phyloP scores from a whole-genome alignment of 1,284 basidiomycete species.

The Coniferiporia weirii region DNA sequence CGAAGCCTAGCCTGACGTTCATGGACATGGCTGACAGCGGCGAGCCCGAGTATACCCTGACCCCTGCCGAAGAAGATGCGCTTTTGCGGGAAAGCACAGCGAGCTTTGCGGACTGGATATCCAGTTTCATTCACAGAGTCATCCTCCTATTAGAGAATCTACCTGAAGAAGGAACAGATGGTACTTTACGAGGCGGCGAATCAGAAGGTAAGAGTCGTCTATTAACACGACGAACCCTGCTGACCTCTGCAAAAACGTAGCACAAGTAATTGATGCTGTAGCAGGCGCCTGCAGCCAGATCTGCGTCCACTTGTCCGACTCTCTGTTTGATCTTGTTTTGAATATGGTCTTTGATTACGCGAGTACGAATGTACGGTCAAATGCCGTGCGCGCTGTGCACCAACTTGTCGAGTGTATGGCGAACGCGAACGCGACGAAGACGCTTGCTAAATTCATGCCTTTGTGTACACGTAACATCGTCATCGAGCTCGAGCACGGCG shows the following conservation, averaged over 20 bases:
- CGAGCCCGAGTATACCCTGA: conserved; percentile 36
- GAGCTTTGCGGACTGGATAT: conserved; percentile 75
- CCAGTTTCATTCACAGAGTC: conserved; percentile 77
- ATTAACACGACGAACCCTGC: neutral
- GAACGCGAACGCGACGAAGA: conserved; percentile 74
- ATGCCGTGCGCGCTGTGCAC: conserved; percentile 84
- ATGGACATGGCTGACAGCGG: conserved; percentile 18
- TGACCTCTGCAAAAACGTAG: conserved; percentile 29
- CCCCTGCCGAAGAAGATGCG: conserved; percentile 55
- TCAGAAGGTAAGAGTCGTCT: conserved; percentile 47
- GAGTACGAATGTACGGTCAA: conserved; percentile 74
- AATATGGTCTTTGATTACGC: conserved; percentile 79
- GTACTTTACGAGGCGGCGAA: conserved; percentile 46
- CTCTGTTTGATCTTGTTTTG: conserved; percentile 76
- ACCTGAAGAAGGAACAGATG: conserved; percentile 72
- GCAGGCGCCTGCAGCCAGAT: conserved; percentile 68
- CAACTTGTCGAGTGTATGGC: conserved; percentile 85
- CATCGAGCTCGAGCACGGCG: conserved; percentile 79
- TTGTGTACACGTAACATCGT: conserved; percentile 71
- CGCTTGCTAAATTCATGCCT: conserved; percentile 71
- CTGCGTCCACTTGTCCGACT: conserved; percentile 78
- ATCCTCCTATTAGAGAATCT: conserved; percentile 83
- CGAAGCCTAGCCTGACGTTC: conserved; percentile 3
- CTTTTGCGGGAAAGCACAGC: conserved; percentile 58
- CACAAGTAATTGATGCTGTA: conserved; percentile 65